Conservation (phyloP, 106 monocot genomes). For the Allium cepa region DNA sequence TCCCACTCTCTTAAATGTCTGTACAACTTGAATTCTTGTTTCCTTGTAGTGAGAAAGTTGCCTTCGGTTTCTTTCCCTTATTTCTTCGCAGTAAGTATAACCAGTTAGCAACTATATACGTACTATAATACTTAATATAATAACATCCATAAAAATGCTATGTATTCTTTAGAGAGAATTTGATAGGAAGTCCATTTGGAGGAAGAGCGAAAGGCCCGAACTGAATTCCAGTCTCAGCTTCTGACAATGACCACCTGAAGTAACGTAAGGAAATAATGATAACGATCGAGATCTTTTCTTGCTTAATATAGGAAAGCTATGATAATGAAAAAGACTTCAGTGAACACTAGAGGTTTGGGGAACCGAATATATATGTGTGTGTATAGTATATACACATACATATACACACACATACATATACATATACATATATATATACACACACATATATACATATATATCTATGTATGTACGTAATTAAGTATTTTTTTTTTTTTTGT, state of each 20-base stretch:
- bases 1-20: background rate
- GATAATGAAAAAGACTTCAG: slow-evolving; percentile 5
- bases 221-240: slow-evolving; percentile 24
- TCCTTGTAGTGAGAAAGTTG: background rate
- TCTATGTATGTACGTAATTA: too few relatives aligned
- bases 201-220: slow-evolving; percentile 43
- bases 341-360: background rate
- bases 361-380: too few relatives aligned
- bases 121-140: background rate
- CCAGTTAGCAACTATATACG: background rate
- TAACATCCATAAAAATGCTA: background rate
- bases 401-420: too few relatives aligned
- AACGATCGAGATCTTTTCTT: background rate
- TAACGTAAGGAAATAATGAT: background rate
- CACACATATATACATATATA: too few relatives aligned
- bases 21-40: background rate
- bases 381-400: too few relatives aligned
- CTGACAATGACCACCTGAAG: slow-evolving; percentile 36
- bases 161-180: slow-evolving; percentile 11
- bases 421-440: too few relatives aligned
- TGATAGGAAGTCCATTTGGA: slow-evolving; percentile 30
- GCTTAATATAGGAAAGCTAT: background rate
- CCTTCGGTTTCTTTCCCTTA: slow-evolving; percentile 1
- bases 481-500: background rate
- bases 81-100: background rate